Evolutionary conservation across 1,139 yeast genomes (phyloP), one percentile per base, ranked within the genome.

Genomic region (Debaryomycetaceae sp.): DNA sequence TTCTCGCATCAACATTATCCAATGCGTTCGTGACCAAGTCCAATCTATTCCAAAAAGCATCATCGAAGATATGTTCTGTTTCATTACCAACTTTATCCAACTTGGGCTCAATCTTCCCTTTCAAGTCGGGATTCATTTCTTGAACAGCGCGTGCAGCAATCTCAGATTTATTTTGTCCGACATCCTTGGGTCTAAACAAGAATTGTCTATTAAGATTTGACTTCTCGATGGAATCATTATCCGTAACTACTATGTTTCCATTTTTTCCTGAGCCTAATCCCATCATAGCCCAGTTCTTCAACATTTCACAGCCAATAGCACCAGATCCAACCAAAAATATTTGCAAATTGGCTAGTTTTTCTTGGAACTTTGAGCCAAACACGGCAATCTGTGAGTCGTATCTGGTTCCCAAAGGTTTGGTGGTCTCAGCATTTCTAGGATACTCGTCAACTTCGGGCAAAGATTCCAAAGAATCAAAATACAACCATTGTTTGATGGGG

Each of bases 251-350:
- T 50, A 93, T 87, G 55, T 81, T 78, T 58, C 99, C 99, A 3
- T 85, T 66, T 35, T 93, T 88, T 33, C 99, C 98, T 24, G 95
- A 76, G 33, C 96, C 98, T 46, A 93, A 73, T 41, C 99, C 99
- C 83, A 91, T 79, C 80, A 93, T 78, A 6, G 99, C 97, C 98
- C 98, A 93, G 62, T 90, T 91, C 69, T 93, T 93, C 60, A 93
- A 76, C 95, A 95, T 93, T 70, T 93, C 99, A 71, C 99, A 93
- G 40, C 99, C 99, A 74, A 93, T 93, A 36, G 99, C 99, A 62
- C 99, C 99, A 2, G 98, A 82, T 42, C 99, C 99, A 37, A 93
- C 99, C 53, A 93, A 74, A 65, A 93, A 93, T 5, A 91, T 89
- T 60, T 80, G 85, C 52, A 87, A 72, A 64, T 91, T 88, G 39